phyloP scores from a whole-genome alignment of 2,329 filamentous ascomycete genomes.

The Ploettnerulaceae sp. region DNA sequence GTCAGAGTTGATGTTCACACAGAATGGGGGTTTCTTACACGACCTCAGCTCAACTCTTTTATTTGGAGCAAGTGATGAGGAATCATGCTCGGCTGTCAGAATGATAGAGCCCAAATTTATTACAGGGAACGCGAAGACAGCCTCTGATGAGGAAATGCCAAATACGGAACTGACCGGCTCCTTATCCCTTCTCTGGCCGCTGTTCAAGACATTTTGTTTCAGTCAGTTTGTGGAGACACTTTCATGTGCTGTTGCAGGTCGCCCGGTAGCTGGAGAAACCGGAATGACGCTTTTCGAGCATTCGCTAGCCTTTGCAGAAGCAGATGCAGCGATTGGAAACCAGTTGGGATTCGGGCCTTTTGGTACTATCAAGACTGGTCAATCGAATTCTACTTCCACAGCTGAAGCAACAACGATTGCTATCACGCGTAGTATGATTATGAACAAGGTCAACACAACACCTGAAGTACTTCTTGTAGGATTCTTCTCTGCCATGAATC shows the following conservation, averaged over 20 bases:
- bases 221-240: conserved; percentile 89
- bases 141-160: conserved; percentile 9
- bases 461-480: conserved; percentile 84
- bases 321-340: conserved; percentile 79
- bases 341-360: conserved; percentile 67
- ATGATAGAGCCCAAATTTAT: conserved; percentile 59
- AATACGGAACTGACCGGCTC: conserved; percentile 53
- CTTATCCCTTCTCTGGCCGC: conserved; percentile 68
- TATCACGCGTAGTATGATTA: conserved; percentile 60
- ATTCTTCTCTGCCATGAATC: conserved; percentile 83
- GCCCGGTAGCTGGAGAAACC: conserved; percentile 74
- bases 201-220: conserved; percentile 64
- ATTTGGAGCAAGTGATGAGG: conserved; percentile 66
- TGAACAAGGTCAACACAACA: conserved; percentile 79
- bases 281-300: conserved; percentile 97
- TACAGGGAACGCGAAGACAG: conserved; percentile 34
- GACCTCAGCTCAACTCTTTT: conserved; percentile 66
- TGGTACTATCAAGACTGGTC: conserved; percentile 28
- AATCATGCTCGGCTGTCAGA: conserved; percentile 68
- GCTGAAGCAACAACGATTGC: conserved; percentile 40
- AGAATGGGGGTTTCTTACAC: conserved; percentile 66
- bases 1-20: conserved; percentile 64
- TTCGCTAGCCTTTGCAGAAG: conserved; percentile 91
- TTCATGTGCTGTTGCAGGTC: conserved; percentile 81
- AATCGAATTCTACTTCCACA: conserved; percentile 21